Conservation (phyloP, 805 yeast genomes). For the Pichia cephalocereana region DNA sequence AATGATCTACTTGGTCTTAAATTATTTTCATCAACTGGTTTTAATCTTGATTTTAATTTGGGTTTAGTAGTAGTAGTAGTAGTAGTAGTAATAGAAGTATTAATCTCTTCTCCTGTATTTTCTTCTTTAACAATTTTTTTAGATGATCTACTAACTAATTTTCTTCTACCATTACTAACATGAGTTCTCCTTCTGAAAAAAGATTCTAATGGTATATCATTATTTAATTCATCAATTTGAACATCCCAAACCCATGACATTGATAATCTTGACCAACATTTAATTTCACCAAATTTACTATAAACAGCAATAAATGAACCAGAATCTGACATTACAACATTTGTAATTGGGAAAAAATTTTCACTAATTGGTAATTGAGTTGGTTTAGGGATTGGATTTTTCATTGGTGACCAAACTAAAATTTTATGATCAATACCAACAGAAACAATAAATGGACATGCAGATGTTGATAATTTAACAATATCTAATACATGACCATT, state of each 20-base stretch:
- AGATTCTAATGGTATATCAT: slow-evolving; percentile 38
- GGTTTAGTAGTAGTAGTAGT: neutral
- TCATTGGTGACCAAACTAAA: slow-evolving; percentile 64
- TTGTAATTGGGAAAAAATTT: slow-evolving; percentile 54
- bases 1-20: slow-evolving; percentile 14
- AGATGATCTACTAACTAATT: slow-evolving; percentile 13
- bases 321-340: slow-evolving; percentile 45
- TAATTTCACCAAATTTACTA: slow-evolving; percentile 41
- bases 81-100: neutral
- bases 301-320: slow-evolving; percentile 53
- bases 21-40: neutral
- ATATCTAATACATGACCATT: slow-evolving; percentile 57
- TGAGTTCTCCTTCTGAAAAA: slow-evolving; percentile 52
- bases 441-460: slow-evolving; percentile 56
- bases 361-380: slow-evolving; percentile 33
- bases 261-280: slow-evolving; percentile 50
- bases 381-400: slow-evolving; percentile 37
- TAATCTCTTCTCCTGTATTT: no score
- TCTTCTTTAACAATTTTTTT: slow-evolving; percentile 1
- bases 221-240: slow-evolving; percentile 30
- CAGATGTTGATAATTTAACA: slow-evolving; percentile 48
- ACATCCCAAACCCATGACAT: slow-evolving; percentile 53
- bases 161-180: slow-evolving; percentile 28
- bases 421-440: slow-evolving; percentile 69
- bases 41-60: neutral